Evolutionary conservation across 108 stramenopile species (phyloP), one percentile per base, ranked within the genome.

Genomic region (Stephanodiscus minutulus): DNA sequence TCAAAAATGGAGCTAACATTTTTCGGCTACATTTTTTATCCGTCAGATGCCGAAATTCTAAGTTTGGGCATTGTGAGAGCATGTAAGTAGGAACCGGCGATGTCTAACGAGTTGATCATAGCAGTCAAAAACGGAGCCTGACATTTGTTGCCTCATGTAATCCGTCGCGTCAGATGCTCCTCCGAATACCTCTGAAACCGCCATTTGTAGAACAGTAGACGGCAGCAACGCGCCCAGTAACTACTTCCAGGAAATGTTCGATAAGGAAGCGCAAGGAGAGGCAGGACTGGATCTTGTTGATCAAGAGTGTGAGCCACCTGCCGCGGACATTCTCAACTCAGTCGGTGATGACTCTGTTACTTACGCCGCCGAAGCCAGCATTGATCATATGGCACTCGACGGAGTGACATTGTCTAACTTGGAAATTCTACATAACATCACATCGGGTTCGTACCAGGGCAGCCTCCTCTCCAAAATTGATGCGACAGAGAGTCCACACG

Each of bases 391-490:
- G 94, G 84, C 91, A 22, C 73, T 99, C 20, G 99, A 99, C 67
- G 99, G 96, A 39, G 93, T 89, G 13, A 96, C 99, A 0, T 71
- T 99, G 47, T 82, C 90, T 25, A 99, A 99, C 72, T 84, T 99
- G 20, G 99, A 99, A 74, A 89, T 99, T 13, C 82, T 98, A 27
- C 83, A 88, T 58, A 90, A 89, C 79, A 59, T 87, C 9, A 70
- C 78, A 8, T 85, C 89, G 68, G 70, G 83, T 83, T 93, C 86
- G 70, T 83, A 61, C 31, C 72, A 77, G 13, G 98, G 98, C 0
- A 88, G 88, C 28, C 84, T 99, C 7, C 97, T 98, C 83, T 90
- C 90, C 20, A 92, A 91, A 71, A 73, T 99, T 73, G 96, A 98
- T 73, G 72, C 71, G 37, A 96, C 95, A 73, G 85, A 88, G 64